A percentile compares a stretch with the other conserved stretches of the same genome.
These are phyloP conservation scores for Didymella pinodella DNA, from an alignment of 2,329 filamentous ascomycete species.

Conservation along the genomic window DNA sequence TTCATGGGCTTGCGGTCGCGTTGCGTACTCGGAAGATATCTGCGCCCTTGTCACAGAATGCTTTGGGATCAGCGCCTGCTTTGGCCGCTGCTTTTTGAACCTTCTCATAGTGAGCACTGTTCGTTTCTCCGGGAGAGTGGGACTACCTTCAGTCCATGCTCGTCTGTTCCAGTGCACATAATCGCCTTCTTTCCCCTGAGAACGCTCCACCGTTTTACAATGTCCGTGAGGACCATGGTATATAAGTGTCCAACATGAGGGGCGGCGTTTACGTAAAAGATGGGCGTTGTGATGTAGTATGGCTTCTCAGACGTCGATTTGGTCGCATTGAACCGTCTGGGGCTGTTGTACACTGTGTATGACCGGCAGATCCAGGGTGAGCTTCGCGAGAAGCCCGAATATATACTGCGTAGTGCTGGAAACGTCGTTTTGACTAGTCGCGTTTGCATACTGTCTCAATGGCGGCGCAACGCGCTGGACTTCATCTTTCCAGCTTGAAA, in stretches of 20 bases:
- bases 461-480: slow-evolving; percentile 22
- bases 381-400: slow-evolving; percentile 24
- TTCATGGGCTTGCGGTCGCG: background rate
- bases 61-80: slow-evolving; percentile 74
- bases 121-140: background rate
- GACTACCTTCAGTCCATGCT: slow-evolving; percentile 87
- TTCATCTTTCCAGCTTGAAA: slow-evolving; percentile 27
- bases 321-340: slow-evolving; percentile 30
- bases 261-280: slow-evolving; percentile 98
- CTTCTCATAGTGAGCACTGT: slow-evolving; percentile 43
- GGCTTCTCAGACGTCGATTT: slow-evolving; percentile 67
- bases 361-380: slow-evolving; percentile 37
- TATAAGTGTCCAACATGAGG: slow-evolving; percentile 96
- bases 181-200: slow-evolving; percentile 75
- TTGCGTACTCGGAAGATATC: slow-evolving; percentile 72
- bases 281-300: slow-evolving; percentile 94
- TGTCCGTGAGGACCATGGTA: slow-evolving; percentile 87
- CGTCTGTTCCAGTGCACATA: slow-evolving; percentile 91
- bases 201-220: slow-evolving; percentile 89
- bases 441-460: slow-evolving; percentile 42
- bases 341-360: slow-evolving; percentile 30
- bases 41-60: slow-evolving; percentile 88
- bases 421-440: slow-evolving; percentile 31
- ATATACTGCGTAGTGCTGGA: slow-evolving; percentile 29
- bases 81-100: slow-evolving; percentile 84